A percentile compares a stretch with the other conserved stretches of the same genome.
Conservation (phyloP, 176 grass and related monocot species). For the Olyra latifolia region DNA sequence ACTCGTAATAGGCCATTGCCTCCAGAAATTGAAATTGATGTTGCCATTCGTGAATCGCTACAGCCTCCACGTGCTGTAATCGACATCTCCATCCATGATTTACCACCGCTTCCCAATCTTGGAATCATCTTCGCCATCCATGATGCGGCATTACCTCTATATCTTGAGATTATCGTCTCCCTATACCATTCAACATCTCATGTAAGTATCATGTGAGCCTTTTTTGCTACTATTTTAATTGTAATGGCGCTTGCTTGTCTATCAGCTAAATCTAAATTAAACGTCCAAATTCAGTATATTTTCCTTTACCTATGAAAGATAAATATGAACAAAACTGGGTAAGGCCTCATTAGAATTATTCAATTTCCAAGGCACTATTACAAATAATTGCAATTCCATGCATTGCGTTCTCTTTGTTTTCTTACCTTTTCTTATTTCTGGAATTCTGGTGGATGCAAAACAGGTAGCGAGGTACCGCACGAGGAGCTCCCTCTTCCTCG, state of each 20-base stretch:
- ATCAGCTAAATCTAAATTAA: neutral
- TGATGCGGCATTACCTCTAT: neutral
- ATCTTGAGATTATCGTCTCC: neutral
- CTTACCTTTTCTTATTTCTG: neutral
- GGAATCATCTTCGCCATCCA: neutral
- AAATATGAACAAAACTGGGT: neutral
- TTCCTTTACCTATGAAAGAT: neutral
- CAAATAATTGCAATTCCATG: neutral
- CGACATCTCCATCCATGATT: neutral
- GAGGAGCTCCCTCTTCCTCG: neutral
- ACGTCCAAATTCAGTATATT: neutral
- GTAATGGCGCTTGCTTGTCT: no score
- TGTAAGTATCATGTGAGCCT: neutral
- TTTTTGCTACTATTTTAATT: rapidly evolving
- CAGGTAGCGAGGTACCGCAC: conserved; percentile 19
- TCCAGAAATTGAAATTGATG: no score
- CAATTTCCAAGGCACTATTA: neutral
- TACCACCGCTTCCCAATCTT: neutral
- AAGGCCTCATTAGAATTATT: neutral
- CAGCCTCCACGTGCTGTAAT: neutral
- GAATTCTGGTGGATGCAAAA: conserved; percentile 39
- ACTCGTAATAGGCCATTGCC: no score
- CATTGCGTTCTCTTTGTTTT: neutral
- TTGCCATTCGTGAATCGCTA: no score
- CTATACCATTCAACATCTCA: neutral